A percentile compares a stretch with the other conserved stretches of the same genome.
Conservation (phyloP, 306 rosid genomes). For the Senna siamea region DNA sequence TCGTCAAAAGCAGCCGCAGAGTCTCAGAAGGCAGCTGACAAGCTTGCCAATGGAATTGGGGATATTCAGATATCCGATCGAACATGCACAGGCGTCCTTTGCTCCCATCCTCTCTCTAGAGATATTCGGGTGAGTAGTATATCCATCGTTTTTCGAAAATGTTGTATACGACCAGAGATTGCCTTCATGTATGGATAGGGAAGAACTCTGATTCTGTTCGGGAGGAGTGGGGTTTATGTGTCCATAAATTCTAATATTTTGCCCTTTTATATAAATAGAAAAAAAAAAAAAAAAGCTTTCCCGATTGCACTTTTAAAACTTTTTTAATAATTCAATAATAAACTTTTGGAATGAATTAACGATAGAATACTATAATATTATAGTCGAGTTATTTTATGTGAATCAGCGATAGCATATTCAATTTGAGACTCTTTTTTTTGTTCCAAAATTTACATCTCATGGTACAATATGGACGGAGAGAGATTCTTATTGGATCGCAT, state of each 20-base stretch:
- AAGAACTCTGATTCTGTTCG: background rate
- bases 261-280: background rate
- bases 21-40: conserved; percentile 70
- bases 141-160: background rate
- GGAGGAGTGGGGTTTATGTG: background rate
- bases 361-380: too few relatives aligned
- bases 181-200: background rate
- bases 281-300: too few relatives aligned
- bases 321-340: too few relatives aligned
- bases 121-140: conserved; percentile 73
- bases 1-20: conserved; percentile 48
- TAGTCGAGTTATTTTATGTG: background rate
- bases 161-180: background rate
- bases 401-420: too few relatives aligned
- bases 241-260: background rate
- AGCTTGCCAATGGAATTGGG: conserved; percentile 56
- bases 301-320: background rate
- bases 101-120: conserved; percentile 92
- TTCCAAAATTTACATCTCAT: too few relatives aligned
- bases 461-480: too few relatives aligned
- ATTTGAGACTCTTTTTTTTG: too few relatives aligned
- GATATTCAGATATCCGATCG: conserved; percentile 79
- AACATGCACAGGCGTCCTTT: conserved; percentile 92
- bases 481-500: background rate
- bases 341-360: too few relatives aligned